These are phyloP conservation scores for Ophiocordyceps polyrhachis-furcata DNA, from an alignment of 2,329 filamentous ascomycete genomes.

Conservation along the genomic window DNA sequence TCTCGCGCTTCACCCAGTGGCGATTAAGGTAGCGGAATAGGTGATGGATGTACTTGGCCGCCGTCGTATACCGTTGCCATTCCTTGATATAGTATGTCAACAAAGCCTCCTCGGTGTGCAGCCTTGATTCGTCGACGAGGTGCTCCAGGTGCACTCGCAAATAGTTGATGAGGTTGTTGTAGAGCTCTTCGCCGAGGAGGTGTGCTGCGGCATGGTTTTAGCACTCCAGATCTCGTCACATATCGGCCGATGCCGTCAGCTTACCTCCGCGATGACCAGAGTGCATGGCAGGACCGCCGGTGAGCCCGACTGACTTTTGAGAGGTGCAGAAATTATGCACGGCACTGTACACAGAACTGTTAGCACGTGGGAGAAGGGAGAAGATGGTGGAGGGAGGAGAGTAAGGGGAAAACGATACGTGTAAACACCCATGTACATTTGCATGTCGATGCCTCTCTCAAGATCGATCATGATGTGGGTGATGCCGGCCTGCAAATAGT, in stretches of 20 bases:
- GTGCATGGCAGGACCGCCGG: constrained; percentile 18
- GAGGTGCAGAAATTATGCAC: constrained; percentile 99
- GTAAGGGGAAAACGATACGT: constrained; percentile 33
- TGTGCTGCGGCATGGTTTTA: constrained; percentile 42
- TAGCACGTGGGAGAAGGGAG: not conserved
- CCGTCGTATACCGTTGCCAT: constrained; percentile 89
- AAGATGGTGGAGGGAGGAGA: not conserved
- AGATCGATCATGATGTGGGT: constrained; percentile 86
- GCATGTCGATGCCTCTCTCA: constrained; percentile 83
- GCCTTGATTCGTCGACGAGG: constrained; percentile 54
- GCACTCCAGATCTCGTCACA: not conserved
- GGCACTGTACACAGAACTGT: constrained; percentile 30
- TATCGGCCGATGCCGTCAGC: constrained; percentile 2
- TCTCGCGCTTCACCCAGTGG: constrained; percentile 97
- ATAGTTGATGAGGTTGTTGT: constrained; percentile 78
- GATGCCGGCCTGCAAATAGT: constrained; percentile 73
- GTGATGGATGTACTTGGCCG: constrained; percentile 94
- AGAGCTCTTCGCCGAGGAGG: constrained; percentile 86
- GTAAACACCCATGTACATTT: constrained; percentile 94
- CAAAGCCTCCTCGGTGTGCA: constrained; percentile 76
- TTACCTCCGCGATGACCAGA: constrained; percentile 41
- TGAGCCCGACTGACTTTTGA: constrained; percentile 67
- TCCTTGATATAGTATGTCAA: constrained; percentile 88
- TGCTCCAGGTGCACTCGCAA: constrained; percentile 57
- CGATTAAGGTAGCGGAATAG: constrained; percentile 91